A percentile compares a stretch with the other conserved stretches of the same genome.
phyloP scores from a whole-genome alignment of 768 basidiomycete genomes.

The Strobilomyces confusus region DNA sequence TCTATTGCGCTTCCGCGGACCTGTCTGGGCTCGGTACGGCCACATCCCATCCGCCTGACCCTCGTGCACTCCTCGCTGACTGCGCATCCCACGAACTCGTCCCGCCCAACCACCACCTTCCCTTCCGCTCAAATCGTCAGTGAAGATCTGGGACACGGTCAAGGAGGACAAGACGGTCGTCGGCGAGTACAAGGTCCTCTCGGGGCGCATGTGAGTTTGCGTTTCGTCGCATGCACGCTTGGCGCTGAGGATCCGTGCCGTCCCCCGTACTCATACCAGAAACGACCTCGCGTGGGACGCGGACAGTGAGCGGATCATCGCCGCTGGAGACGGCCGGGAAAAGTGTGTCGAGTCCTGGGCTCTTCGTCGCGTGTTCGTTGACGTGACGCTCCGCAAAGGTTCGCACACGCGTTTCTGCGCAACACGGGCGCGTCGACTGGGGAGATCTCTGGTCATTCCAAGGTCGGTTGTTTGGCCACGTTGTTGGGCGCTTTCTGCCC shows the following conservation, averaged over 20 bases:
- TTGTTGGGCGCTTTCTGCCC: background rate
- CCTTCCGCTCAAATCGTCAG: conserved; percentile 32
- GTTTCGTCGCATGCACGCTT: background rate
- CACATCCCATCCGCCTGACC: background rate
- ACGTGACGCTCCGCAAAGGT: conserved; percentile 39
- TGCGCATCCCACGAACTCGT: background rate
- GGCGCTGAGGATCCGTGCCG: background rate
- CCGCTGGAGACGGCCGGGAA: conserved; percentile 88
- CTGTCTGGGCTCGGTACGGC: conserved; percentile 68
- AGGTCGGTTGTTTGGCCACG: conserved; percentile 42
- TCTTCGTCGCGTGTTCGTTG: background rate
- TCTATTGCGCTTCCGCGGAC: conserved; percentile 93
- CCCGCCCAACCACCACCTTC: background rate
- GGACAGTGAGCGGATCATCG: conserved; percentile 93
- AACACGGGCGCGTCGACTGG: conserved; percentile 83
- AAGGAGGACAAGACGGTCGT: conserved; percentile 82
- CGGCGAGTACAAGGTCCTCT: conserved; percentile 71
- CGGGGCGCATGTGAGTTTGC: conserved; percentile 59
- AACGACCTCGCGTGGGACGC: conserved; percentile 97
- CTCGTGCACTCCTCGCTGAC: background rate
- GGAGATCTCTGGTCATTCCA: conserved; percentile 86
- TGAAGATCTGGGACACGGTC: conserved; percentile 90
- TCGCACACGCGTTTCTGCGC: conserved; percentile 79
- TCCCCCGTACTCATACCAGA: conserved; percentile 35
- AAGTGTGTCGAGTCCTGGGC: conserved; percentile 47